Base-by-base conservation (phyloP, 768 basidiomycete genomes). In the Rhizopogon vulgaris region DNA sequence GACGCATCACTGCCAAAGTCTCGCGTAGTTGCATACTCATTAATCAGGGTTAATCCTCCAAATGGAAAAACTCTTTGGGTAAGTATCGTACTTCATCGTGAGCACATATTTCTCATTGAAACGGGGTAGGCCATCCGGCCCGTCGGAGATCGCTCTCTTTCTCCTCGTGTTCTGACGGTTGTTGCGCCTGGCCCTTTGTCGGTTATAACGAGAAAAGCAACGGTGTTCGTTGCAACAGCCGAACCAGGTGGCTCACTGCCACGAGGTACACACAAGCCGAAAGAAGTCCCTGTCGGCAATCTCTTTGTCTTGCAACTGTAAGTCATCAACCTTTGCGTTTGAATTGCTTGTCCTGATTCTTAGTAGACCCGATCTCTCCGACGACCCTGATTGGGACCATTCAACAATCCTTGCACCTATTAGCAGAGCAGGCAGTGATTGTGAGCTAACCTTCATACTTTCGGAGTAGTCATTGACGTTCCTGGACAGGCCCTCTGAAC, bases 281-380 rank as follows among this genome's bases (percentile, higher is more conserved):
- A 69, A 56, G 74, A 78, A 45, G 60, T 71, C 14, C 48, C 67
- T 0, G 71, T 82, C 22, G 87, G 86, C 15, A 67, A 60, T 14
- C 65, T 83, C 24, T 63, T 59, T 40, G 73, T 81, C 24, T 59
- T 89, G 34, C 78, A 74, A 58, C 47, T 85, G 87, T 87, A 56
- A 58, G 53, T 55, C 32, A 43, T 38, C 18, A 11, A 10, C 38
- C n/a, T 50, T 38, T 3, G 12, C 27, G 22, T 51, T 9, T 4
- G 12, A 32, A 12, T 40, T 52, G 22, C 52, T 22, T 34, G 24
- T 12, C 15, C 24, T 37, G 17, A 41, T 28, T 43, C 38, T 38
- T 39, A 53, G 9, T 53, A 87, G 86, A 47, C 76, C 78, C 36
- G 77, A 79, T 51, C 64, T 87, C 52, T 68, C 57, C 10, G 74